Evolutionary conservation across 345 rosid genomes (phyloP).

Genomic region (Turritis glabra): DNA sequence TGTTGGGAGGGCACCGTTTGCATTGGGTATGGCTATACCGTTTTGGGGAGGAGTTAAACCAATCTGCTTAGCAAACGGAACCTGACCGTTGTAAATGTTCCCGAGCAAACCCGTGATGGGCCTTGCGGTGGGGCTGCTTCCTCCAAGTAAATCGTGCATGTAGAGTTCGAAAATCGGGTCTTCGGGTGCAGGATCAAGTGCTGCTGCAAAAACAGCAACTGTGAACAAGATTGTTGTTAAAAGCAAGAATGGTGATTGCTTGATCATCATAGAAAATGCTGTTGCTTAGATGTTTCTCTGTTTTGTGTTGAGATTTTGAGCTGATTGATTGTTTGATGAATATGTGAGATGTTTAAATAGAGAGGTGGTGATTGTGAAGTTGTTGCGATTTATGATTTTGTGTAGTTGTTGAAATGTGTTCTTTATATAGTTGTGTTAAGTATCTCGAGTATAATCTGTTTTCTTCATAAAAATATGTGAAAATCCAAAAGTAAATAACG

Average conservation of each 20-base stretch:
- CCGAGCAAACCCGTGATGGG: slow-evolving; percentile 94
- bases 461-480: not conserved
- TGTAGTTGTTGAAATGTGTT: slow-evolving; percentile 54
- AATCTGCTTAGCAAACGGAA: slow-evolving; percentile 83
- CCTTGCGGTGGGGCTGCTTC: slow-evolving; percentile 84
- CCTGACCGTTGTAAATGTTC: slow-evolving; percentile 90
- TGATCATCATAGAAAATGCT: slow-evolving; percentile 44
- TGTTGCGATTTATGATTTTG: slow-evolving; percentile 37
- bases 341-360: slow-evolving; percentile 50
- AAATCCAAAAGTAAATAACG: not conserved
- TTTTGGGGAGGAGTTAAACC: slow-evolving; percentile 71
- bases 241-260: slow-evolving; percentile 39
- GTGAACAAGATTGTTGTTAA: slow-evolving; percentile 41
- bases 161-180: slow-evolving; percentile 69
- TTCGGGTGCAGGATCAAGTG: slow-evolving; percentile 47
- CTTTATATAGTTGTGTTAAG: slow-evolving; percentile 21
- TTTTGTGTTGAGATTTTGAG: not conserved
- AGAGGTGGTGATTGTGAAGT: slow-evolving; percentile 44
- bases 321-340: slow-evolving; percentile 32
- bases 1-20: slow-evolving; percentile 87
- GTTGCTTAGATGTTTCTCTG: not conserved
- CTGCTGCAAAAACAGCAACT: slow-evolving; percentile 40
- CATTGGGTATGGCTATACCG: slow-evolving; percentile 78
- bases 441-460: not conserved
- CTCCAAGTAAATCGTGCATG: slow-evolving; percentile 94